Evolutionary conservation across 306 rosid species (phyloP).

Genomic region (Pyrus bretschneideri): DNA sequence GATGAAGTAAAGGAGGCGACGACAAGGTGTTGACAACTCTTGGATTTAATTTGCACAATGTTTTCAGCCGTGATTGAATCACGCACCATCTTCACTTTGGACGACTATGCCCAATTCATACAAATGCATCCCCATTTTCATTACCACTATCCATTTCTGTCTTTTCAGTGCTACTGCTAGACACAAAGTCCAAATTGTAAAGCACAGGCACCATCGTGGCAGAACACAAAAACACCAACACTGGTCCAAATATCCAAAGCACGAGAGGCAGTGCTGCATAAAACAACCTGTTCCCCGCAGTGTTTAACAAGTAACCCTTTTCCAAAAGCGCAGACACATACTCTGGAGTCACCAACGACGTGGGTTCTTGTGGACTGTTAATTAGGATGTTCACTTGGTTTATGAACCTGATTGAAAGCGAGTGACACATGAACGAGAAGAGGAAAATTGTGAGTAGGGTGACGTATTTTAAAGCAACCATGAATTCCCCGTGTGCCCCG

Average conservation of each 20-base stretch:
- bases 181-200: conserved; percentile 73
- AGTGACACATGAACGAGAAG: conserved; percentile 88
- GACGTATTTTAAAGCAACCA: conserved; percentile 81
- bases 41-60: not conserved
- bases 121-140: not conserved
- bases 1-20: no score
- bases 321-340: conserved; percentile 66
- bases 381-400: conserved; percentile 82
- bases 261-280: conserved; percentile 65
- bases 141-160: not conserved
- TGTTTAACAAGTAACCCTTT: conserved; percentile 66
- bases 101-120: not conserved
- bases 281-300: conserved; percentile 80
- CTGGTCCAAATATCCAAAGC: conserved; percentile 95
- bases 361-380: conserved; percentile 58
- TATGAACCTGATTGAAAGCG: conserved; percentile 78
- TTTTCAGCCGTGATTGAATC: not conserved
- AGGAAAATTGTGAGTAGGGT: conserved; percentile 62
- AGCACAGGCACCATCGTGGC: conserved; percentile 67
- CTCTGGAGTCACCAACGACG: conserved; percentile 40
- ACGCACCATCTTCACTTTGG: not conserved
- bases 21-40: not conserved
- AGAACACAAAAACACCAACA: conserved; percentile 66
- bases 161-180: conserved; percentile 13
- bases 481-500: conserved; percentile 90